These are phyloP conservation scores for Populus ilicifolia DNA, from an alignment of 345 rosid genomes.

Conservation along the genomic window DNA sequence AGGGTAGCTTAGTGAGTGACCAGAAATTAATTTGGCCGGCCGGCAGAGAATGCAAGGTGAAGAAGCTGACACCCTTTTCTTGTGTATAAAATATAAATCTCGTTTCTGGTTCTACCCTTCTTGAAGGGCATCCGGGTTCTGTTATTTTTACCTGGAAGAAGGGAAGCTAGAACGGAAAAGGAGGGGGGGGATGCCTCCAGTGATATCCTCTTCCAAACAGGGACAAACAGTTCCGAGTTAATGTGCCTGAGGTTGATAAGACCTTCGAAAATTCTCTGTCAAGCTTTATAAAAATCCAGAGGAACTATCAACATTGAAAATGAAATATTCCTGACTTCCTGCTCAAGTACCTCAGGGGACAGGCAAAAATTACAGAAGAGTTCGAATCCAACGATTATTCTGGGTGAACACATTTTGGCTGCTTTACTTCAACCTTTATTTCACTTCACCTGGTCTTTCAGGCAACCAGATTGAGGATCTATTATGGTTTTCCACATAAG, in stretches of 20 bases:
- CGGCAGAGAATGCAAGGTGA: background rate
- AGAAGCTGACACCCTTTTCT: background rate
- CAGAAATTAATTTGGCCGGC: background rate
- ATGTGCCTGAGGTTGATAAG: background rate
- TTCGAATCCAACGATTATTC: constrained; percentile 8
- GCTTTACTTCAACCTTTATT: background rate
- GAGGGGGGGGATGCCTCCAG: background rate
- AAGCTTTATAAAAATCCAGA: background rate
- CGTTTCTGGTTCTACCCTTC: background rate
- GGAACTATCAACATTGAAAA: constrained; percentile 1
- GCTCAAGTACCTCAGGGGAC: background rate
- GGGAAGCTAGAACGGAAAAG: background rate
- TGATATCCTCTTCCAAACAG: background rate
- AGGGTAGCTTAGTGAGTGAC: background rate
- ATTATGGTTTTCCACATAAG: background rate
- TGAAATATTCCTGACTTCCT: constrained; percentile 7
- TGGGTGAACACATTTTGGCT: constrained; percentile 1
- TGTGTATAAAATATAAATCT: background rate
- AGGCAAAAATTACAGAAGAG: background rate
- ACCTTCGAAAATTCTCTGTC: background rate
- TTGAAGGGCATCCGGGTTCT: background rate
- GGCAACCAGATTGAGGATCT: constrained; percentile 2
- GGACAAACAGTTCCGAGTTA: background rate
- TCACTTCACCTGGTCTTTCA: background rate
- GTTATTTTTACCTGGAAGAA: background rate